Evolutionary conservation across 441 rosid species (phyloP), one percentile per base, ranked within the genome.

Genomic region (Croton setiger): DNA sequence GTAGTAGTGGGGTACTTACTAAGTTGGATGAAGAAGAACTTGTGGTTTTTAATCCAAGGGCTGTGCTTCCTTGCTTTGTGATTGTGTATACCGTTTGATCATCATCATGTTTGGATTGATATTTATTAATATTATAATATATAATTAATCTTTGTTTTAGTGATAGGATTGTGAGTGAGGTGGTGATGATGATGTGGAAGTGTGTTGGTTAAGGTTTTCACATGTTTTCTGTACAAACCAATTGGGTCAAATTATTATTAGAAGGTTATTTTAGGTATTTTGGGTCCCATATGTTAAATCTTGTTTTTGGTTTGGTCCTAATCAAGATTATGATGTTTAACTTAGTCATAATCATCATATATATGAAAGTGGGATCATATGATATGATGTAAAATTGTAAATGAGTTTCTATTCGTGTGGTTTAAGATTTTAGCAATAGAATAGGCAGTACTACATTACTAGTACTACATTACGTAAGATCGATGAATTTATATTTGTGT

Each of bases 61-160:
- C 97, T 63, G 93, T 91, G 82, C 97, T 93, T 76, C 97, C 98
- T 69, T 93, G 98, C 83, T 93, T 93, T 66, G 91, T 88, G 57
- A 89, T 93, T 21, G 96, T 93, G 69, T 93, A 89, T 72, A 79
- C 91, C 4, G 93, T 81, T 72, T 45, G 51, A 45, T 51, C 2
- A 51, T 51, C 55, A 51, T 51, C 55, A 18, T 47, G 52, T 47
- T 15, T 47, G 52, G 18, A 18, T 49, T 49, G 17, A n/a, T n/a
- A 6, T 18, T 51, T 51, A 51, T 5, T 15, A 12, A 12, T 13
- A 2, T 43, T 43, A 4, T 43, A 7, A 43, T 43, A n/a, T 43
- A 47, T 47, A 11, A 5, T 47, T 47, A 9, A 47, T 0, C 12
- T 47, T 2, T 35, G 63, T 53, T 48, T 20, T 14, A n/a, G 13